phyloP scores from a whole-genome alignment of 2,329 filamentous ascomycete species.

The Calonectria honghensis region DNA sequence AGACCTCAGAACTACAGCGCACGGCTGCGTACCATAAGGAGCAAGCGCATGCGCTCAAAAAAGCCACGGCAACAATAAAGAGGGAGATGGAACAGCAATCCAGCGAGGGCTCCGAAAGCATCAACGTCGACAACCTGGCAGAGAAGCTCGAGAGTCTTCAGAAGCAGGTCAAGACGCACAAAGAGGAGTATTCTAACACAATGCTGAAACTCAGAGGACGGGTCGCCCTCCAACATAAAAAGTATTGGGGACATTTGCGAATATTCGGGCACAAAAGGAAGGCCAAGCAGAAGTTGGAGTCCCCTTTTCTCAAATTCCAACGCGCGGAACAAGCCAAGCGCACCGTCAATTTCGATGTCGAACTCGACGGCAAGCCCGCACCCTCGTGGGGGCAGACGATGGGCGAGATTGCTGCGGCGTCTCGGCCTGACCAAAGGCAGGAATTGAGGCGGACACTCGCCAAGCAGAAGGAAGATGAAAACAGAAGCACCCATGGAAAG shows the following conservation, averaged over 20 bases:
- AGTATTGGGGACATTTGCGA: constrained; percentile 53
- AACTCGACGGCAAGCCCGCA: constrained; percentile 25
- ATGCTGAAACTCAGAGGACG: constrained; percentile 58
- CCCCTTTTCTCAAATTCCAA: constrained; percentile 43
- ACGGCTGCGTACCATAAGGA: constrained; percentile 56
- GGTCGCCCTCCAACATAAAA: constrained; percentile 53
- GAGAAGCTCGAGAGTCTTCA: constrained; percentile 51
- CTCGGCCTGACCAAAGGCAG: constrained; percentile 37
- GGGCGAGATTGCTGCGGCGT: constrained; percentile 35
- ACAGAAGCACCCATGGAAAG: constrained; percentile 4
- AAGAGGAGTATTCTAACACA: constrained; percentile 49
- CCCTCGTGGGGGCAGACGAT: constrained; percentile 36
- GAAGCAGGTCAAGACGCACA: constrained; percentile 53
- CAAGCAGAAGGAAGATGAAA: constrained; percentile 20
- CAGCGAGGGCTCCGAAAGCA: neutral
- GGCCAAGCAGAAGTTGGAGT: constrained; percentile 42
- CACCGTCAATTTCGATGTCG: neutral
- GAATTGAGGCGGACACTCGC: constrained; percentile 35
- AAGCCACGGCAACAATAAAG: constrained; percentile 45
- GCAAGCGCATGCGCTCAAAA: constrained; percentile 56
- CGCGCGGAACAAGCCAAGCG: neutral
- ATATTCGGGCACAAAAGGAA: constrained; percentile 55
- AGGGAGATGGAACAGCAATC: constrained; percentile 40
- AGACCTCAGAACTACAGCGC: constrained; percentile 53
- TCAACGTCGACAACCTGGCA: constrained; percentile 27